Conservation (phyloP, 257 asterid species). For the Nicotiana sylvestris region DNA sequence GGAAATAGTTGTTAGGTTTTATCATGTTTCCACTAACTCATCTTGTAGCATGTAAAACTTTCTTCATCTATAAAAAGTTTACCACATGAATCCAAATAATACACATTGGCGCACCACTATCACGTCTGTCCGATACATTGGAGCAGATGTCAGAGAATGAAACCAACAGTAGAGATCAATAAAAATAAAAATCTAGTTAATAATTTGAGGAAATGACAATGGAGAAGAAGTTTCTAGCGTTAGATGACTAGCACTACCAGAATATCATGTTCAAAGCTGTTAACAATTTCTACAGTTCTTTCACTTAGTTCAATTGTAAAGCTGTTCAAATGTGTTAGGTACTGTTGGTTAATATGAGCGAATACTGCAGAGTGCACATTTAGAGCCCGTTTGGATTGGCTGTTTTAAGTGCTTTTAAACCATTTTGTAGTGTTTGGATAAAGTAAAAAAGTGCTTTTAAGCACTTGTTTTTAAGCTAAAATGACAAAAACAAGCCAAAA, state of each 20-base stretch:
- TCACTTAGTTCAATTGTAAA: background rate
- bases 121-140: background rate
- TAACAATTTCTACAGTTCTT: background rate
- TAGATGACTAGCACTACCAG: slow-evolving; percentile 2
- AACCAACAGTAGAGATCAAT: background rate
- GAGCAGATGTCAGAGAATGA: background rate
- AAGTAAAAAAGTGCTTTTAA: too few species aligned
- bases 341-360: background rate
- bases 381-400: too few species aligned
- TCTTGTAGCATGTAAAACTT: background rate
- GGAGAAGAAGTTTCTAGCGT: background rate
- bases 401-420: too few species aligned
- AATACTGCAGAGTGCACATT: background rate
- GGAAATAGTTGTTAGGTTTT: background rate
- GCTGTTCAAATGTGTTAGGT: slow-evolving; percentile 2
- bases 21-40: background rate
- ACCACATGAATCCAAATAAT: background rate
- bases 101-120: background rate
- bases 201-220: background rate
- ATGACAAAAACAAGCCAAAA: too few species aligned
- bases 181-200: background rate
- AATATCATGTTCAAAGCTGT: slow-evolving; percentile 10
- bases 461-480: too few species aligned
- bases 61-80: background rate
- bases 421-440: too few species aligned